Conservation (phyloP, 306 rosid genomes). For the Sicyos baderoa region DNA sequence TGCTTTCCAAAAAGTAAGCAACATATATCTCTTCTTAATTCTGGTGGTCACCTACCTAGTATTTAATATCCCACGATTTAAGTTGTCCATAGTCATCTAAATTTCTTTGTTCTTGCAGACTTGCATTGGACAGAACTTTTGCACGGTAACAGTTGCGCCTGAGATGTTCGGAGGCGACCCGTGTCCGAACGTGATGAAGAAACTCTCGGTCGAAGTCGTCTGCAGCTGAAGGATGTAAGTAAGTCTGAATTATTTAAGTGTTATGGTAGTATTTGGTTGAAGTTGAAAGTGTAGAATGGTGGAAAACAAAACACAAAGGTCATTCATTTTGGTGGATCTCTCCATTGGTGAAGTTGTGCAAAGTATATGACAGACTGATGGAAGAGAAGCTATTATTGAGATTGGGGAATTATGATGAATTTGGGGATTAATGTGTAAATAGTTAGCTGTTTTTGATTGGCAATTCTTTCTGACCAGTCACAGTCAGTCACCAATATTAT, state of each 20-base stretch:
- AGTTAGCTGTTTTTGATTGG: slow-evolving; percentile 22
- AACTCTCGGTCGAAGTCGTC: slow-evolving; percentile 77
- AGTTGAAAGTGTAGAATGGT: slow-evolving; percentile 25
- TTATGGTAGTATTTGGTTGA: slow-evolving; percentile 16
- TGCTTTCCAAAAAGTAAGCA: slow-evolving; percentile 62
- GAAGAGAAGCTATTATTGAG: slow-evolving; percentile 39
- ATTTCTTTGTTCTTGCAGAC: slow-evolving; percentile 41
- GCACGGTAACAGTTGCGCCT: slow-evolving; percentile 67
- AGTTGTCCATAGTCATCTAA: too few relatives aligned
- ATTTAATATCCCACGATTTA: too few relatives aligned
- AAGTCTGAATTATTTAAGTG: slow-evolving; percentile 19
- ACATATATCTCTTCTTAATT: neutral
- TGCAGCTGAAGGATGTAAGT: slow-evolving; percentile 51
- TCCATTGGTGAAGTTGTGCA: slow-evolving; percentile 82
- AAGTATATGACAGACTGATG: slow-evolving; percentile 69
- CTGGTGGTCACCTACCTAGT: neutral
- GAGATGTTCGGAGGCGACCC: slow-evolving; percentile 95
- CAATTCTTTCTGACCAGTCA: neutral
- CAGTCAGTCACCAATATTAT: slow-evolving; percentile 3
- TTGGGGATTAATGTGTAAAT: slow-evolving; percentile 33
- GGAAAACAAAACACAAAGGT: slow-evolving; percentile 18
- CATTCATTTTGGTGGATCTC: slow-evolving; percentile 53
- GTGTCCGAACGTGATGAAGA: slow-evolving; percentile 86
- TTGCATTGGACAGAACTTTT: slow-evolving; percentile 73
- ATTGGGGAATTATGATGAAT: slow-evolving; percentile 33